Conservation (phyloP, 768 basidiomycete genomes). For the Rhodotorula paludigena region DNA sequence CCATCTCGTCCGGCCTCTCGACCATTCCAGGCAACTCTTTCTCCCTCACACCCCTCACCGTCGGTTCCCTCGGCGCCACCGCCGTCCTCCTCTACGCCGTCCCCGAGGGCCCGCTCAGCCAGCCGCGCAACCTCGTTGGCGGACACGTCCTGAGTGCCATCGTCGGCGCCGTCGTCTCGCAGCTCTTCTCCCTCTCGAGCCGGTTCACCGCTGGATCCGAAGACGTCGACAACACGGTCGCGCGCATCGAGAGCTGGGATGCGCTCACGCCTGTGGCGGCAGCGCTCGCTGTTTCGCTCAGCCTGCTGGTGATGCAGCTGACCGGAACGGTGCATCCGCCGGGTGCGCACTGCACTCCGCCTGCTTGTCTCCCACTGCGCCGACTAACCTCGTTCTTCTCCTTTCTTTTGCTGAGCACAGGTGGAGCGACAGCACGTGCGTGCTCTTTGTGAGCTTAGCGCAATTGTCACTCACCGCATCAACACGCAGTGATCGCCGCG, state of each 20-base stretch:
- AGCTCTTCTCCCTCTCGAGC: slow-evolving; percentile 17
- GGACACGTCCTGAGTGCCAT: slow-evolving; percentile 24
- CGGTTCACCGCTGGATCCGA: not conserved
- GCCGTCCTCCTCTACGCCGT: slow-evolving; percentile 31
- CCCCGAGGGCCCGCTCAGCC: slow-evolving; percentile 26
- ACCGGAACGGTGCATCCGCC: slow-evolving; percentile 34
- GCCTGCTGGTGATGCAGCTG: slow-evolving; percentile 22
- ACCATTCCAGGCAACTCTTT: not conserved
- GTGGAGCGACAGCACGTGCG: slow-evolving; percentile 19
- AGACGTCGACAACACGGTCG: slow-evolving; percentile 6
- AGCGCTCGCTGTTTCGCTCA: slow-evolving; percentile 11
- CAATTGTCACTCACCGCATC: not conserved
- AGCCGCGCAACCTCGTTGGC: slow-evolving; percentile 24
- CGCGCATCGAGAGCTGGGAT: not conserved
- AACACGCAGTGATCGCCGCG: slow-evolving; percentile 22
- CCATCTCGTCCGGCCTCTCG: slow-evolving; percentile 18
- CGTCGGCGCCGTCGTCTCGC: slow-evolving; percentile 16
- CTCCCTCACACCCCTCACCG: slow-evolving; percentile 15
- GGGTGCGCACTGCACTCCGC: too few species aligned
- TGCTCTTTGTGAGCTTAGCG: not conserved
- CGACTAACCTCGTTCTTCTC: not conserved
- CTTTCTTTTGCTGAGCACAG: not conserved
- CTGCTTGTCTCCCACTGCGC: accelerated
- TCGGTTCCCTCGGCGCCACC: slow-evolving; percentile 27
- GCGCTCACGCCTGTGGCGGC: slow-evolving; percentile 14